Conservation (phyloP, 768 basidiomycete species). For the Collybia mongolica region DNA sequence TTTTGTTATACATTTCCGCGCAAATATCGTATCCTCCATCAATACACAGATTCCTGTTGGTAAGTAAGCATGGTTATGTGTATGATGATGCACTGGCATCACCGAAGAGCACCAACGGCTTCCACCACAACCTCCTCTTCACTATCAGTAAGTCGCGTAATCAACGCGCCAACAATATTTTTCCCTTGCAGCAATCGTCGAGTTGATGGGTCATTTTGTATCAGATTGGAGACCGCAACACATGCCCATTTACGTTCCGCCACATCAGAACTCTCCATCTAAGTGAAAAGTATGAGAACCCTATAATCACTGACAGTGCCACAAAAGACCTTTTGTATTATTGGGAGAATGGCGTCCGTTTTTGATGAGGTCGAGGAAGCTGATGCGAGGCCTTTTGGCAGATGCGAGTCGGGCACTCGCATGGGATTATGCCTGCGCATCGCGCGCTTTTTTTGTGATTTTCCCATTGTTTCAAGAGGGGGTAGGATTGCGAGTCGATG, state of each 20-base stretch:
- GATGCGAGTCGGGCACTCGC: conserved; percentile 90
- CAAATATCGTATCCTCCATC: conserved; percentile 96
- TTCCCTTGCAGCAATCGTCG: conserved; percentile 86
- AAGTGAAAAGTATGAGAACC: conserved; percentile 4
- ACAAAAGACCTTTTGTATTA: conserved; percentile 79
- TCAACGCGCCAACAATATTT: conserved; percentile 84
- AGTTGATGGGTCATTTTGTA: conserved; percentile 93
- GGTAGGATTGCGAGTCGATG: conserved; percentile 2
- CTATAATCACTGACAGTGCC: not conserved
- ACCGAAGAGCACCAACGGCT: conserved; percentile 87
- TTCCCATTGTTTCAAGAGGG: conserved; percentile 67
- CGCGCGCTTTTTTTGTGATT: conserved; percentile 83
- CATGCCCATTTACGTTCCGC: conserved; percentile 94
- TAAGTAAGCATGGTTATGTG: not conserved
- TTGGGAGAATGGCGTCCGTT: conserved; percentile 78
- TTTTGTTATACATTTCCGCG: conserved; percentile 97
- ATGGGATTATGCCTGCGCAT: conserved; percentile 92
- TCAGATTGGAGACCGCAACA: conserved; percentile 92
- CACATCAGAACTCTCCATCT: conserved; percentile 78
- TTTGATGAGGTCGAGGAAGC: conserved; percentile 75
- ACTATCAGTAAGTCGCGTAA: conserved; percentile 82
- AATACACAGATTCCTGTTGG: conserved; percentile 81
- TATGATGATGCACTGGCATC: conserved; percentile 19
- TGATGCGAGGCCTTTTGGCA: conserved; percentile 77
- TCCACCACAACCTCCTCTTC: conserved; percentile 92